A percentile compares a stretch with the other conserved stretches of the same genome.
Conservation (phyloP, 768 basidiomycete species). For the Tulasnella sp. region DNA sequence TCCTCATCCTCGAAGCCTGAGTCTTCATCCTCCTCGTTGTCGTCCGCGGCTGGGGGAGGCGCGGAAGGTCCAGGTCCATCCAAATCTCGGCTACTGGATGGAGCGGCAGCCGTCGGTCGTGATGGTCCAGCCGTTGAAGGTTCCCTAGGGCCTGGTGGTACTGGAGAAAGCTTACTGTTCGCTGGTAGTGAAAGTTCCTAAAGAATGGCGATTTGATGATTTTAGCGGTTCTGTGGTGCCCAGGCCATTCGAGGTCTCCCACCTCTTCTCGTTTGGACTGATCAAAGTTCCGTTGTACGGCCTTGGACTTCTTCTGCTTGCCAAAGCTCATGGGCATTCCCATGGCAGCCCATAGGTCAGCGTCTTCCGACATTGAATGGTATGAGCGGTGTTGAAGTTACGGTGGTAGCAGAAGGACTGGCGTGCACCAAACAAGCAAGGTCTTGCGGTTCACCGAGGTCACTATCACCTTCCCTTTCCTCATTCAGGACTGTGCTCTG, state of each 20-base stretch:
- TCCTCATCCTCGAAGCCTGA: slow-evolving; percentile 18
- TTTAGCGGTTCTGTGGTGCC: background rate
- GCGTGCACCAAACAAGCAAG: too few species aligned
- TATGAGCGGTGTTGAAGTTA: too few species aligned
- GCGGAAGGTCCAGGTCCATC: background rate
- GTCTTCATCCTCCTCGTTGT: slow-evolving; percentile 13
- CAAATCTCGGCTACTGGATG: background rate
- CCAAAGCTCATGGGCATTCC: slow-evolving; percentile 61
- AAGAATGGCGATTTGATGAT: background rate
- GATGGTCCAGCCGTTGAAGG: background rate
- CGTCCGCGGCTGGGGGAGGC: background rate
- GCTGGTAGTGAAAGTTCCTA: background rate
- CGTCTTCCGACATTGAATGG: background rate
- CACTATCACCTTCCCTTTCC: too few species aligned
- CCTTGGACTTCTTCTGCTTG: slow-evolving; percentile 52
- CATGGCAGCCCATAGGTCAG: slow-evolving; percentile 67
- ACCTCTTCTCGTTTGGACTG: slow-evolving; percentile 51
- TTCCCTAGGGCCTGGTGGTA: background rate
- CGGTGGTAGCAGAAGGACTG: too few species aligned
- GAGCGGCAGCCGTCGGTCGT: background rate
- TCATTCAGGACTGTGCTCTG: too few species aligned
- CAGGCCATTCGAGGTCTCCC: background rate
- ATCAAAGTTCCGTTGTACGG: slow-evolving; percentile 55
- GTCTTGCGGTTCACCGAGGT: too few species aligned
- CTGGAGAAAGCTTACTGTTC: background rate